Base-by-base conservation (phyloP, 139 green algal genomes). In the Medakamo hakoo region DNA sequence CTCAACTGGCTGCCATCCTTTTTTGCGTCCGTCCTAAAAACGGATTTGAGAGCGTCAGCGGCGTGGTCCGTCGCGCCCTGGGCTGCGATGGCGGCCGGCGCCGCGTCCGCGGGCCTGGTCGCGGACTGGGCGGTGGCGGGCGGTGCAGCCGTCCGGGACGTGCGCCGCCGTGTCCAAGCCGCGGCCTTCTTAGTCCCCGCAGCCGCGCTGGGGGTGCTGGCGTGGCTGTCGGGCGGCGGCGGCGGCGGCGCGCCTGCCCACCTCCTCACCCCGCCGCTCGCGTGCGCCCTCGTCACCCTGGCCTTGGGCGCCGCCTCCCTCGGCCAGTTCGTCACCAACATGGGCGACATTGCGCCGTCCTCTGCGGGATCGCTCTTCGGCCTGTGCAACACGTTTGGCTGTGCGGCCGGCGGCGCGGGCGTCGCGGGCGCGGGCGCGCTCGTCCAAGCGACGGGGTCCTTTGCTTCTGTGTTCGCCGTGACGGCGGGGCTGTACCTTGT, bases 1-100 rank as follows among this genome's bases (percentile, higher is more conserved):
- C 83, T 96, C 27, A 91, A 87, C 76, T 96, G 88, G 88, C 90
- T 96, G 81, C 88, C 88, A 4, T 83, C 86, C 16, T 96, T 91
- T 72, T 96, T 96, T 65, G 77, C 79, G 63, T 71, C 75, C 66
- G 79, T 86, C 49, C 55, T 77, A 71, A 83, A 83, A 16, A 73
- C 94, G 62, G 72, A 92, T 76, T 67, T 96, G 24, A 63, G 67
- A 26, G 61, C 82, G 23, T 86, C 76, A 4, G 73, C 65, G 58
- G 73, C 88, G 58, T 72, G 91, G 30, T 82, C 84, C n/a, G 83
- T 95, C 62, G 56, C 94, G 67, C 87, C 88, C 32, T 95, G 86
- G 84, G 66, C 89, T 14, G 82, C 88, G 40, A 91, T 93, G 88
- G 88, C 85, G 23, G 56, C 75, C 1, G 83, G 82, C 63, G 78